These are phyloP conservation scores for Secale cereale DNA, from an alignment of 176 grass and related monocot species.

Conservation along the genomic window DNA sequence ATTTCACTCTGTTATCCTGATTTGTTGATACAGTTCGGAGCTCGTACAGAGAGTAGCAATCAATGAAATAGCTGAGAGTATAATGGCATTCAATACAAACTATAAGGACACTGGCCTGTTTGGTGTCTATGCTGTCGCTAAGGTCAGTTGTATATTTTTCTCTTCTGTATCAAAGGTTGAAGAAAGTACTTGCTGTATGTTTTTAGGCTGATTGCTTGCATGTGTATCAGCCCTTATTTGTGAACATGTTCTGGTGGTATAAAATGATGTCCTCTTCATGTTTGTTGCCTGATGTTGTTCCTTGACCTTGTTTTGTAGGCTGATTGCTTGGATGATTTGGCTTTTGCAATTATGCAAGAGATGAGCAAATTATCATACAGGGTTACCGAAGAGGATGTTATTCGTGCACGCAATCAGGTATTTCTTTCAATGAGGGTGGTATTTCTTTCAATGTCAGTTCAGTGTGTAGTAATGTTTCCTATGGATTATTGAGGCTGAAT, in stretches of 20 bases:
- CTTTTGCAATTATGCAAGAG: constrained; percentile 95
- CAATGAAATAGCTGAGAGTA: constrained; percentile 96
- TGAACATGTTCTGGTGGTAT: not conserved
- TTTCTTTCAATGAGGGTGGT: not conserved
- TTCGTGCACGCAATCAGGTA: constrained; percentile 97
- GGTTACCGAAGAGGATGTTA: constrained; percentile 95
- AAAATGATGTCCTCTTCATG: not conserved
- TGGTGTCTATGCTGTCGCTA: constrained; percentile 94
- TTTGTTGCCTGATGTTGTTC: not conserved
- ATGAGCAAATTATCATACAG: constrained; percentile 94
- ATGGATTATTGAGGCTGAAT: not conserved
- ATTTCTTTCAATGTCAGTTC: not conserved
- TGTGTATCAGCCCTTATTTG: not conserved
- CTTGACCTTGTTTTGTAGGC: constrained; percentile 42
- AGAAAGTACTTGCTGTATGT: not conserved
- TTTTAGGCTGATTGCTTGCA: not conserved
- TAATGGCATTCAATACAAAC: constrained; percentile 97
- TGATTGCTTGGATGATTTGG: constrained; percentile 93
- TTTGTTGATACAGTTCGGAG: constrained; percentile 65
- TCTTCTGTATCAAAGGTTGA: not conserved
- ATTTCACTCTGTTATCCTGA: not conserved
- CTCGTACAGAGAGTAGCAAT: constrained; percentile 89
- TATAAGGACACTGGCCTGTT: constrained; percentile 97
- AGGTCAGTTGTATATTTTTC: constrained; percentile 35
- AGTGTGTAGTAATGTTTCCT: not conserved